These are phyloP conservation scores for Zygosaccharomyces gambellarensis DNA, from an alignment of 805 yeast genomes.

Conservation along the genomic window DNA sequence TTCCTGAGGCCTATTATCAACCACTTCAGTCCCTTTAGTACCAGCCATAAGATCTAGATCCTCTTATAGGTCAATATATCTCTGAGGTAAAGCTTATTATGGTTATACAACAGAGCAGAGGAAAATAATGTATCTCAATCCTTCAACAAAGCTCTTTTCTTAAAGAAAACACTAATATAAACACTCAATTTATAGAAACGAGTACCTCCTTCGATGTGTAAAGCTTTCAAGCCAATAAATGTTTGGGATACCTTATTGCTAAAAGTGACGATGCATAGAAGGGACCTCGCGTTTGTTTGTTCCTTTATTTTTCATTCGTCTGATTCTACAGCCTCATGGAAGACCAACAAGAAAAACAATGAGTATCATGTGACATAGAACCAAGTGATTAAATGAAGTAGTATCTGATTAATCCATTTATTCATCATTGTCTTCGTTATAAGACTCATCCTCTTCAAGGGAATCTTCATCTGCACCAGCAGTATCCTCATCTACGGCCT, in stretches of 20 bases:
- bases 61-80: not conserved
- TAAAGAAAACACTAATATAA: not conserved
- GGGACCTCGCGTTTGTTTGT: conserved; percentile 3
- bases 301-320: conserved; percentile 1
- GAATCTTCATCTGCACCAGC: not conserved
- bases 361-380: not conserved
- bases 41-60: not conserved
- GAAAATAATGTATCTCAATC: not conserved
- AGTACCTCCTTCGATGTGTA: not conserved
- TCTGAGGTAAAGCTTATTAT: not conserved
- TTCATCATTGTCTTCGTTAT: conserved; percentile 17
- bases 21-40: conserved; percentile 5
- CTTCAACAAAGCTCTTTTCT: not conserved
- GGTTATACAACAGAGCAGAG: not conserved
- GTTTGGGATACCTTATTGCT: not conserved
- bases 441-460: conserved; percentile 14
- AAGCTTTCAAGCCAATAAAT: not conserved
- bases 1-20: conserved; percentile 12
- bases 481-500: conserved; percentile 7
- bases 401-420: not conserved
- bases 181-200: not conserved
- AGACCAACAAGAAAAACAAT: not conserved
- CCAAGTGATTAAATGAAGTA: no score
- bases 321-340: not conserved
- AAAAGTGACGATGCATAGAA: conserved; percentile 1